Evolutionary conservation across 2,329 filamentous ascomycete species (phyloP), one percentile per base, ranked within the genome.

Genomic region (Ophiognomonia clavigignenti-juglandacearum): DNA sequence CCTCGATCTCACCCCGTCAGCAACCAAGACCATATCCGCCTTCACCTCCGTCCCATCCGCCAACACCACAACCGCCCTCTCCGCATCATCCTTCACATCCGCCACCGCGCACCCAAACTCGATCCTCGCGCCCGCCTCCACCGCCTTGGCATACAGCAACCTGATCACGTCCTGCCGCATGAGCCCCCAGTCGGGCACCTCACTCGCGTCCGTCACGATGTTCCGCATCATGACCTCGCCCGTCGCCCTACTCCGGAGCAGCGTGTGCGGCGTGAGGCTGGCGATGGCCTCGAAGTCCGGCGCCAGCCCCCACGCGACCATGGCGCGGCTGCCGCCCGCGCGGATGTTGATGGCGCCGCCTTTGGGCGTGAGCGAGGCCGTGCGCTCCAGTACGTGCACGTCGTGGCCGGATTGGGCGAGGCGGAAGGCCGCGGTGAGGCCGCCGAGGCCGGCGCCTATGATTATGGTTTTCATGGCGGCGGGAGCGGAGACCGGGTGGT

Each of bases 1-100:
- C 18, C 57, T 63, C 19, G 70, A 72, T 19, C 68, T 61, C 6
- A 74, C 67, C 7, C 72, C 70, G 49, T 74, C 67, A 19, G 69
- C 68, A 1, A 67, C 67, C 27, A 74, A 56, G 13, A 71, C 64
- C 6, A 71, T 50, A 45, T 74, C 67, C 3, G 66, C 70, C 4
- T 57, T 58, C 23, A 69, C 56, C 9, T 57, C 63, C 43, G 69
- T 64, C 1, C 64, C 69, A 43, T 51, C 22, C 5, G 43, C 39
- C 5, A 40, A 16, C 22, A 1, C 29, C 13, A 48, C 36, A 26
- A 18, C 35, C n/a, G 40, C 46, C 9, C 26, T 9, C 22, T 22
- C 6, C 2, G 40, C 24, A 16, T 16, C 32, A 3, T 48, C 46
- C 22, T 31, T 32, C 26, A 44, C 27, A 6, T 11, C 27, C n/a